These are phyloP conservation scores for Candida alai DNA, from an alignment of 805 yeast genomes.

Conservation along the genomic window DNA sequence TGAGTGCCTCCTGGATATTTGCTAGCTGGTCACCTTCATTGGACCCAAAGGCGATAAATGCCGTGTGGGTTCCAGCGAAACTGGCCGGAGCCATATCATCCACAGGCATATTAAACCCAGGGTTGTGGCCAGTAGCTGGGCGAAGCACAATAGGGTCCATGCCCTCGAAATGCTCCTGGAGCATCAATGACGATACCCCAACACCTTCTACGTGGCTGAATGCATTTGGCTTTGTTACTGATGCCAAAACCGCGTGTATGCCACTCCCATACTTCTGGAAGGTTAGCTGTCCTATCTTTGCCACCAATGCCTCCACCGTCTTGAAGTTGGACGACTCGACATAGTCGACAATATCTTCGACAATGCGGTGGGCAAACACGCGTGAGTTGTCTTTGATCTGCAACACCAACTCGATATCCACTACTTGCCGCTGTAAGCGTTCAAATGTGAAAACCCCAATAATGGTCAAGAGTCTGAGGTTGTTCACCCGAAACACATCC, in stretches of 20 bases:
- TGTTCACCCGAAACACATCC: constrained; percentile 33
- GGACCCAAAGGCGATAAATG: constrained; percentile 84
- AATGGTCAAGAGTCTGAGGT: constrained; percentile 62
- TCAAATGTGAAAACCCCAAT: constrained; percentile 95
- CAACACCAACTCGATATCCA: constrained; percentile 52
- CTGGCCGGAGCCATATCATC: constrained; percentile 7
- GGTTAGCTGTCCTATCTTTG: constrained; percentile 60
- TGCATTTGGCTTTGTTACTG: constrained; percentile 85
- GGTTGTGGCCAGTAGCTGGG: constrained; percentile 7
- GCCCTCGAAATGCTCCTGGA: constrained; percentile 34
- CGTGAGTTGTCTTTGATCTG: constrained; percentile 21
- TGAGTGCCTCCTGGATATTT: constrained; percentile 57
- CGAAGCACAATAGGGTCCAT: constrained; percentile 15
- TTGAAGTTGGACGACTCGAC: constrained; percentile 81
- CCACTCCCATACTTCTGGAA: constrained; percentile 34
- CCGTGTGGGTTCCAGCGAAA: constrained; percentile 40
- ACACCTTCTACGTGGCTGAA: constrained; percentile 84
- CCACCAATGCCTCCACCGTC: constrained; percentile 90
- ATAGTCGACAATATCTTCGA: constrained; percentile 49
- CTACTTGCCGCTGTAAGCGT: constrained; percentile 74
- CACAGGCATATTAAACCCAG: constrained; percentile 32
- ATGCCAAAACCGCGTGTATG: constrained; percentile 45
- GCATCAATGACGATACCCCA: constrained; percentile 70
- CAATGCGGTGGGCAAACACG: constrained; percentile 39
- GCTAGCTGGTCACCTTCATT: constrained; percentile 70